A percentile compares a stretch with the other conserved stretches of the same genome.
Evolutionary conservation across 495 filamentous ascomycete genomes (phyloP).

Genomic region (Aspergillus incahuasiensis): DNA sequence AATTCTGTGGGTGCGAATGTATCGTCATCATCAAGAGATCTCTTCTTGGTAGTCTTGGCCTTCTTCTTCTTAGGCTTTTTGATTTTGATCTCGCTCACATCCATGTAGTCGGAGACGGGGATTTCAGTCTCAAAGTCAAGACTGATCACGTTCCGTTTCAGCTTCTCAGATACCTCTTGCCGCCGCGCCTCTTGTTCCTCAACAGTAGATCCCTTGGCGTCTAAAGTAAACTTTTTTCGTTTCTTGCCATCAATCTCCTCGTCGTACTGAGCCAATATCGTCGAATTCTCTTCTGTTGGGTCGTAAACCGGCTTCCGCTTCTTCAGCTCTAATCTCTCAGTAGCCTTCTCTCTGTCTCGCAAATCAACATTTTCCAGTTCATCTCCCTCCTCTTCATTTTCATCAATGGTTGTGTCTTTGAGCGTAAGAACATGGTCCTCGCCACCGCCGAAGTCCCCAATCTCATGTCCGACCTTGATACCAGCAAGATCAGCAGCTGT

Average conservation of each 20-base stretch:
- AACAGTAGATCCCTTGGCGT: constrained; percentile 62
- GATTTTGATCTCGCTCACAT: constrained; percentile 77
- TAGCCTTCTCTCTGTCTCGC: constrained; percentile 69
- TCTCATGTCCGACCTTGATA: constrained; percentile 84
- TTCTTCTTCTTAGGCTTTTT: constrained; percentile 95
- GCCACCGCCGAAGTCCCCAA: constrained; percentile 66
- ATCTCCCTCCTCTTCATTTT: constrained; percentile 85
- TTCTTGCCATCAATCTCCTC: constrained; percentile 94
- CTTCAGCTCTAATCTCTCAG: constrained; percentile 76
- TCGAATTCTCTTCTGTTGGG: constrained; percentile 62
- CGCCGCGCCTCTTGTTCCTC: constrained; percentile 60
- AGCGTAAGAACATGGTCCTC: constrained; percentile 85
- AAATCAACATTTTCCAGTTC: constrained; percentile 83
- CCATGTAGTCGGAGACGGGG: constrained; percentile 79
- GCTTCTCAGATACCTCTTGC: constrained; percentile 51
- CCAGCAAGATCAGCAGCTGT: constrained; percentile 80
- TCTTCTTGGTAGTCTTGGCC: constrained; percentile 66
- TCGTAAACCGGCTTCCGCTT: constrained; percentile 91
- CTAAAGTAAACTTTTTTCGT: constrained; percentile 80
- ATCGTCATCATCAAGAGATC: constrained; percentile 73
- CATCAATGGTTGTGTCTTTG: constrained; percentile 81
- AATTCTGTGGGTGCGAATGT: constrained; percentile 50
- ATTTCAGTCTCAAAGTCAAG: constrained; percentile 66
- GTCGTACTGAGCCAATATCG: constrained; percentile 83
- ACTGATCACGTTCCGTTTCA: constrained; percentile 66